These are phyloP conservation scores for Ceratocystis harringtonii DNA, from an alignment of 2,329 filamentous ascomycete genomes.

Conservation along the genomic window DNA sequence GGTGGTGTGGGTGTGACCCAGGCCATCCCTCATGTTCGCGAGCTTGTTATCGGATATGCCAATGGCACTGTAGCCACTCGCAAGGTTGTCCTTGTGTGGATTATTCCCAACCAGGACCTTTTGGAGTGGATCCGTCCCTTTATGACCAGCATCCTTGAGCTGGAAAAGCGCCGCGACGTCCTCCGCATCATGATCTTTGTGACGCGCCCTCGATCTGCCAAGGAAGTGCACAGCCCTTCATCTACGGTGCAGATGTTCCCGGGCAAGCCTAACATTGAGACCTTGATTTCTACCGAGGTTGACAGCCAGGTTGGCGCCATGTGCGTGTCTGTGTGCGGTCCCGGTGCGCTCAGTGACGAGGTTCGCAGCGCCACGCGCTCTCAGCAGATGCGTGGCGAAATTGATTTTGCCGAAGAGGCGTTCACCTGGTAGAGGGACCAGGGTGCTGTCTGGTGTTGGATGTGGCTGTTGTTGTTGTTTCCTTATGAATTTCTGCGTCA, in stretches of 20 bases:
- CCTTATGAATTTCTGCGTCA: neutral
- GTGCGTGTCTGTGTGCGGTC: conserved; percentile 60
- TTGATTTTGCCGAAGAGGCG: conserved; percentile 68
- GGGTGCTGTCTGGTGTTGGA: neutral
- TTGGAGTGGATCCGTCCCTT: conserved; percentile 71
- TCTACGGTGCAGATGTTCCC: conserved; percentile 75
- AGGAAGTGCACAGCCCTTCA: conserved; percentile 66
- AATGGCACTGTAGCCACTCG: conserved; percentile 56
- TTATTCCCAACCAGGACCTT: conserved; percentile 64
- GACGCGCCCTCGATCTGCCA: conserved; percentile 56
- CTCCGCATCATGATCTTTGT: conserved; percentile 68
- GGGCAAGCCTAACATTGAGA: conserved; percentile 58
- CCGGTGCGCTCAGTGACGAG: conserved; percentile 59
- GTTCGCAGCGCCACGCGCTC: conserved; percentile 52
- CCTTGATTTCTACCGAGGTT: conserved; percentile 57
- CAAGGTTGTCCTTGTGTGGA: conserved; percentile 62
- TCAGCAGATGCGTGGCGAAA: conserved; percentile 47
- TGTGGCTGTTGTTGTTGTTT: too few species aligned
- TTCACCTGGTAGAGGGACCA: conserved; percentile 42
- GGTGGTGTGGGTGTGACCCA: conserved; percentile 72
- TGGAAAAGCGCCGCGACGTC: conserved; percentile 59
- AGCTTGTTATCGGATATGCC: conserved; percentile 53
- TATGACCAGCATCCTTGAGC: conserved; percentile 67
- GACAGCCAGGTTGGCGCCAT: conserved; percentile 59
- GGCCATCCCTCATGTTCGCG: conserved; percentile 58